Base-by-base conservation (phyloP, 2,329 filamentous ascomycete genomes). In the Hymenoscyphus occultus region DNA sequence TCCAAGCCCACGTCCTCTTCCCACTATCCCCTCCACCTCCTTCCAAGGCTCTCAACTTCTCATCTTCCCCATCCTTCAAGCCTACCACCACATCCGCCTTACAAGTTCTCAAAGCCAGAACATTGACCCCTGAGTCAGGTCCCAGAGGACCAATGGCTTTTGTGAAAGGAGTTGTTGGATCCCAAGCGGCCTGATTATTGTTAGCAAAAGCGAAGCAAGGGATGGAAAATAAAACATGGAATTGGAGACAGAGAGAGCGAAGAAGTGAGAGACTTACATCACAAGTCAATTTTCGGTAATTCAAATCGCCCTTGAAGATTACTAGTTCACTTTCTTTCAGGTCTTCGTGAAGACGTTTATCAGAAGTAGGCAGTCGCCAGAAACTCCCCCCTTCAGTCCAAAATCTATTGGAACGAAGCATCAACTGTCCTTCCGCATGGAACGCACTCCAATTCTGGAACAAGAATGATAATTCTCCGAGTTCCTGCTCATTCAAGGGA, bases 41-140 rank as follows among this genome's bases (percentile, higher is more conserved):
- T 61, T 91, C 87, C 62, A 80, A 83, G 9, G 84, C 81, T 70
- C 84, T 87, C 62, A 98, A 80, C 76, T 88, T 86, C 79, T 97
- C 93, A 74, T 99, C 95, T 75, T 90, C 86, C 6, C 94, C 93
- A 9, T 86, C 77, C 14, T 88, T 83, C n/a, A 99, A 81, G 0
- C 93, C 94, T 32, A 97, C 95, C 0, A 98, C 92, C 7, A 96
- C 92, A 75, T 99, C 95, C 0, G 94, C 94, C 80, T 99, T 99
- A 82, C 94, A 97, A 0, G 95, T 99, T 64, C 95, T 86, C 68
- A 99, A 83, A 0, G 95, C 91, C 35, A 99, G 82, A 2, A 94
- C 84, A 66, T 96, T 93, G 64, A 98, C 78, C 1, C 92, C 93
- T 0, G 92, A 97, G 0, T 85, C 86, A 0, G 87, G 86, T 0